These are phyloP conservation scores for Dactylonectria estremocensis DNA, from an alignment of 2,329 filamentous ascomycete genomes.

Conservation along the genomic window DNA sequence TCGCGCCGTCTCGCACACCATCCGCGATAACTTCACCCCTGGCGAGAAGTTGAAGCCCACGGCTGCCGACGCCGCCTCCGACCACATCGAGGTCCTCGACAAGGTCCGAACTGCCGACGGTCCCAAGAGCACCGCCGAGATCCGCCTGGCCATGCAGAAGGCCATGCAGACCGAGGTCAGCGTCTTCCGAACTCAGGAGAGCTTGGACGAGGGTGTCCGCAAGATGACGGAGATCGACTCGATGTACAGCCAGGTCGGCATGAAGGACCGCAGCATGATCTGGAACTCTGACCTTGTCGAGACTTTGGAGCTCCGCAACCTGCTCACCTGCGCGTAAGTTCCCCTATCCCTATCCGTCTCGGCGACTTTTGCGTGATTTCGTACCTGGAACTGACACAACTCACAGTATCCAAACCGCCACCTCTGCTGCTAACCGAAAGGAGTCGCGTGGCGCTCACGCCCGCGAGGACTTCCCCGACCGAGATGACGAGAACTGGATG, in stretches of 20 bases:
- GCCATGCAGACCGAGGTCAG: constrained; percentile 97
- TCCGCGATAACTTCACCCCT: constrained; percentile 93
- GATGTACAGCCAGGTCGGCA: constrained; percentile 86
- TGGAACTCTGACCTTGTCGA: constrained; percentile 99
- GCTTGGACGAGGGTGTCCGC: constrained; percentile 91
- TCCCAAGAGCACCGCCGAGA: constrained; percentile 88
- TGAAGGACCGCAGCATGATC: constrained; percentile 99
- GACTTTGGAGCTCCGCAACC: constrained; percentile 94
- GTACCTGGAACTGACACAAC: constrained; percentile 28
- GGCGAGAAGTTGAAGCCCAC: constrained; percentile 85
- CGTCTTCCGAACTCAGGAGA: constrained; percentile 96
- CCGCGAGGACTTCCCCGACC: constrained; percentile 95
- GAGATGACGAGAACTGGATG: constrained; percentile 98
- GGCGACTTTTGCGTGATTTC: not conserved
- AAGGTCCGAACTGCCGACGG: constrained; percentile 87
- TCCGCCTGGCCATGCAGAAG: constrained; percentile 96
- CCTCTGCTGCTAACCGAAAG: constrained; percentile 92
- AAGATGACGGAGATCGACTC: constrained; percentile 90
- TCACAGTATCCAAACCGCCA: constrained; percentile 87
- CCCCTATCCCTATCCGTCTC: not conserved
- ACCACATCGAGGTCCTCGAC: constrained; percentile 90
- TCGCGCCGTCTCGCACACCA: constrained; percentile 96
- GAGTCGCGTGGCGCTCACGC: constrained; percentile 98
- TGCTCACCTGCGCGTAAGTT: constrained; percentile 95
- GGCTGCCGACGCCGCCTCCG: constrained; percentile 87